phyloP scores from a whole-genome alignment of 805 yeast species.

The Candida argentea region DNA sequence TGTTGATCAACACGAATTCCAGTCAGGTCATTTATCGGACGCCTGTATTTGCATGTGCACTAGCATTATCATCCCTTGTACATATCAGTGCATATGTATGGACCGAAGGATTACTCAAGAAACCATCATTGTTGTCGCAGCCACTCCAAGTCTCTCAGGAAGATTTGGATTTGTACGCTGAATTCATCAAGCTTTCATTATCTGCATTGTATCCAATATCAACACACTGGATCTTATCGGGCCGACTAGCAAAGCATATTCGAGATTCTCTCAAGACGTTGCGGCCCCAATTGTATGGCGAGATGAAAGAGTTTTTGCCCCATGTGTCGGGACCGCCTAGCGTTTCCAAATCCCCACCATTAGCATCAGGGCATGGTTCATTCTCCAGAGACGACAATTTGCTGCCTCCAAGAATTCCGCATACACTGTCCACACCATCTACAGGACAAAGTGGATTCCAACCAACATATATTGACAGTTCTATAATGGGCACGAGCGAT shows the following conservation, averaged over 20 bases:
- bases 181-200: slow-evolving; percentile 39
- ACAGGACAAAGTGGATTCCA: not conserved
- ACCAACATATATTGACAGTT: not conserved
- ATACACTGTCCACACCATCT: not conserved
- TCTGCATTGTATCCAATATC: slow-evolving; percentile 41
- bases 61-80: slow-evolving; percentile 43
- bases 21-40: slow-evolving; percentile 34
- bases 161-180: slow-evolving; percentile 33
- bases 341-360: not conserved
- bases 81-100: slow-evolving; percentile 45
- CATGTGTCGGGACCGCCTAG: slow-evolving; percentile 3
- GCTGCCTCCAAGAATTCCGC: not conserved
- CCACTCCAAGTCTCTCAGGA: slow-evolving; percentile 1
- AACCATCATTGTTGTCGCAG: slow-evolving; percentile 9
- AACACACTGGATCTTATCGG: slow-evolving; percentile 41
- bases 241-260: slow-evolving; percentile 36
- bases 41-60: slow-evolving; percentile 42
- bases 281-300: slow-evolving; percentile 29
- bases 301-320: slow-evolving; percentile 23
- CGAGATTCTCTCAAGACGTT: slow-evolving; percentile 35
- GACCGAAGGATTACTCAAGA: slow-evolving; percentile 30
- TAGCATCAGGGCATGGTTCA: not conserved
- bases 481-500: slow-evolving; percentile 1
- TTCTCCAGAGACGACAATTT: not conserved
- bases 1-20: slow-evolving; percentile 39